Evolutionary conservation across 2,329 filamentous ascomycete genomes (phyloP).

Genomic region (Aspergillus floridensis): DNA sequence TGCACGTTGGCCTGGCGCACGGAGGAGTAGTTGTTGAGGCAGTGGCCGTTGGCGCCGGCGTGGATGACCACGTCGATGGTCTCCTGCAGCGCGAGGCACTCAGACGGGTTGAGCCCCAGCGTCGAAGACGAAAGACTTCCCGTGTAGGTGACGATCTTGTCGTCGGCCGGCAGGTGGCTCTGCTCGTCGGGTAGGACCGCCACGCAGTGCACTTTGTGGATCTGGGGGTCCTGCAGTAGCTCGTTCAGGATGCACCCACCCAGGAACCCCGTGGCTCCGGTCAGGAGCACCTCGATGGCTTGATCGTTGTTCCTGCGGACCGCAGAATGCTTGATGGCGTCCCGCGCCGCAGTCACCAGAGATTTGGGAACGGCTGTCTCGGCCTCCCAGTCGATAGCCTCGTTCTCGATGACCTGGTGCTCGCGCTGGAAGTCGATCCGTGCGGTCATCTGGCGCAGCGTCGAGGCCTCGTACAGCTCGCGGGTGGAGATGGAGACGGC

Average conservation of each 20-base stretch:
- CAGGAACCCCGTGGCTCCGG: conserved; percentile 8
- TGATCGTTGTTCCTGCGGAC: too few species aligned
- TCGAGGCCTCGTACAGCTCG: too few species aligned
- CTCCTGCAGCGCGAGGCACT: background rate
- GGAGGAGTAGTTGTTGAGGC: too few species aligned
- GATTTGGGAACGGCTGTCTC: too few species aligned
- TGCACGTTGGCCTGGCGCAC: too few species aligned
- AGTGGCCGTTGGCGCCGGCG: background rate
- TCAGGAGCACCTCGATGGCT: background rate
- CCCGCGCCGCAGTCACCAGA: too few species aligned
- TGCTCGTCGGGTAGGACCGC: background rate
- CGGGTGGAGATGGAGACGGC: too few species aligned
- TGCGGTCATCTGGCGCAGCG: too few species aligned
- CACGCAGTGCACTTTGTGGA: conserved; percentile 6
- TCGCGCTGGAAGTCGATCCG: too few species aligned
- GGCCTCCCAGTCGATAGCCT: too few species aligned
- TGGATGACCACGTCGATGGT: conserved; percentile 5
- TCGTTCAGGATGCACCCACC: background rate
- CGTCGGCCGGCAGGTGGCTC: background rate
- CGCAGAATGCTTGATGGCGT: too few species aligned
- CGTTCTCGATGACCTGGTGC: too few species aligned
- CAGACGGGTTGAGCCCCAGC: conserved; percentile 19
- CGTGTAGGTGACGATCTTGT: background rate
- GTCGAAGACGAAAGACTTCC: background rate
- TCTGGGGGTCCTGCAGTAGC: background rate